These are phyloP conservation scores for Myrica gale DNA, from an alignment of 306 rosid genomes.

Conservation along the genomic window DNA sequence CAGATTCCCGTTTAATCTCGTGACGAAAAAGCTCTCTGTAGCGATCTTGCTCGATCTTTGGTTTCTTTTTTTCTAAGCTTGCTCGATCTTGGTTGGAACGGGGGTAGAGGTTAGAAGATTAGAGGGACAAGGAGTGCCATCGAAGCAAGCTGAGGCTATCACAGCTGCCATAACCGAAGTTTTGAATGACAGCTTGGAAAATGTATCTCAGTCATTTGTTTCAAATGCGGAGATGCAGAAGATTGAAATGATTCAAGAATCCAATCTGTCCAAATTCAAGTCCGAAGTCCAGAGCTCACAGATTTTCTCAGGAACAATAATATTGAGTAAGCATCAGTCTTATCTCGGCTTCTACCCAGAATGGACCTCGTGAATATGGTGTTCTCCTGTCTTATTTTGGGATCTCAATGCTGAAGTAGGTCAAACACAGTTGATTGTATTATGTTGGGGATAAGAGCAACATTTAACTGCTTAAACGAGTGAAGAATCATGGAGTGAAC, in stretches of 20 bases:
- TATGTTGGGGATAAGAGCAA: not conserved
- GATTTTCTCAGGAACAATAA: not conserved
- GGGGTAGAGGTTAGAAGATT: constrained; percentile 57
- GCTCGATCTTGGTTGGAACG: not conserved
- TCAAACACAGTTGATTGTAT: not conserved
- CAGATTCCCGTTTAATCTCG: not conserved
- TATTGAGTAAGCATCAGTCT: not conserved
- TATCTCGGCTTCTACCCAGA: constrained; percentile 5
- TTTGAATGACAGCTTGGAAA: constrained; percentile 78
- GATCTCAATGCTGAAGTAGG: not conserved
- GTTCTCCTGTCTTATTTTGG: not conserved
- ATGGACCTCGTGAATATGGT: not conserved
- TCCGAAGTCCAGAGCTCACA: constrained; percentile 91
- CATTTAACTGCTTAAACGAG: not conserved
- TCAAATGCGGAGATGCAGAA: constrained; percentile 87
- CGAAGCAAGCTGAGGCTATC: constrained; percentile 89
- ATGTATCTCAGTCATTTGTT: constrained; percentile 72
- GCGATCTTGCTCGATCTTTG: not conserved
- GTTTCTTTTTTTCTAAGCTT: too few species aligned
- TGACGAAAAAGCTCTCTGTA: not conserved
- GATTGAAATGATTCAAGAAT: constrained; percentile 77
- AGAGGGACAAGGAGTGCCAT: constrained; percentile 84
- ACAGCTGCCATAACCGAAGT: constrained; percentile 86
- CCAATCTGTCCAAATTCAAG: constrained; percentile 82
- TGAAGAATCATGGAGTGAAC: not conserved